Evolutionary conservation across 2,329 filamentous ascomycete genomes (phyloP).

Genomic region (Neopestalotiopsis rosae): DNA sequence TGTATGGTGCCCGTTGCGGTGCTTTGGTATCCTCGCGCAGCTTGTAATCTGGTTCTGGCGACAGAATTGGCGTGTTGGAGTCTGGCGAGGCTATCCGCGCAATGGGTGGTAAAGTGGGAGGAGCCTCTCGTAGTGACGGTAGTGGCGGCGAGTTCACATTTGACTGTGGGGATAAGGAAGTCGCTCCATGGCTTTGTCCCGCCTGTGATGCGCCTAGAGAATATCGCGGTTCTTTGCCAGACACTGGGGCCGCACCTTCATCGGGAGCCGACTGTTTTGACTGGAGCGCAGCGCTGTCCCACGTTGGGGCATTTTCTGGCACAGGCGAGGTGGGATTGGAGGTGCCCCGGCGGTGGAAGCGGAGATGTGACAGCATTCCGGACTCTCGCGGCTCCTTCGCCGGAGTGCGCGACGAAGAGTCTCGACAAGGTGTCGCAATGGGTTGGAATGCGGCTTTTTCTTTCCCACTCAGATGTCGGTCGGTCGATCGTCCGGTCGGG

Average conservation of each 20-base stretch:
- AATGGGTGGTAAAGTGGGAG: slow-evolving; percentile 50
- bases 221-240: slow-evolving; percentile 48
- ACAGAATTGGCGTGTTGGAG: slow-evolving; percentile 31
- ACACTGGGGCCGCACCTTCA: slow-evolving; percentile 48
- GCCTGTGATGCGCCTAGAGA: slow-evolving; percentile 34
- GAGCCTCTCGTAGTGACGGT: slow-evolving; percentile 28
- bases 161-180: not conserved
- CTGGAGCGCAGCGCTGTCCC: slow-evolving; percentile 44
- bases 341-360: slow-evolving; percentile 62
- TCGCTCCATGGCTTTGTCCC: slow-evolving; percentile 32
- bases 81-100: slow-evolving; percentile 52
- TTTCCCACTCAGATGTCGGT: not conserved
- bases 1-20: slow-evolving; percentile 40
- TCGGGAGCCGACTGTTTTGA: slow-evolving; percentile 48
- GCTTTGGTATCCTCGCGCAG: slow-evolving; percentile 33
- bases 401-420: not conserved
- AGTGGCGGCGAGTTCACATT: slow-evolving; percentile 20
- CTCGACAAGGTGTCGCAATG: not conserved
- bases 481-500: not conserved
- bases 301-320: slow-evolving; percentile 48
- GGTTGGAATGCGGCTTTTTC: slow-evolving; percentile 1
- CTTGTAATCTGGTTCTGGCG: slow-evolving; percentile 23
- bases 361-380: slow-evolving; percentile 58
- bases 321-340: slow-evolving; percentile 61
- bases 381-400: not conserved